Evolutionary conservation across 805 yeast species (phyloP), one percentile per base, ranked within the genome.

Genomic region (Crinitomyces ghanaensis): DNA sequence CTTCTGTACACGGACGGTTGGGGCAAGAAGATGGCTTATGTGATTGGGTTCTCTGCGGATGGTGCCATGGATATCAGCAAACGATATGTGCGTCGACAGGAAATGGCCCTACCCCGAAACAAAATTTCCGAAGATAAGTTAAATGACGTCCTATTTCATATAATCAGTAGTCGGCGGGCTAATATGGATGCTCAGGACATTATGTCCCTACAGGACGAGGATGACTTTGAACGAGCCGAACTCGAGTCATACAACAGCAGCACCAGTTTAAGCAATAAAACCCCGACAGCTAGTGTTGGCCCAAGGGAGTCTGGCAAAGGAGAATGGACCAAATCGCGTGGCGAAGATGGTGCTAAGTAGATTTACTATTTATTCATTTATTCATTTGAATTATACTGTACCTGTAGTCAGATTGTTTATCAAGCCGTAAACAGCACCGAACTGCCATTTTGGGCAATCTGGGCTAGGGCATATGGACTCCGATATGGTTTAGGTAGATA

Each of bases 21-120:
- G 96, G 93, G 88, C 20, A 88, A 88, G 57, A 72, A 72, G 39
- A 88, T 88, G 96, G 79, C 94, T 33, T 84, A 82, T 56, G 79
- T 75, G 2, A 59, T 88, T 36, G 95, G 83, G 0, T 66, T 78
- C 34, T 67, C 75, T 30, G 45, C 31, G 8, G 62, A 63, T 26
- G 84, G 84, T 22, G 62, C 76, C 2, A 53, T 61, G 1, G 96
- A 88, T 52, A 76, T 88, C 19, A 70, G 85, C 16, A 52, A 54
- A 7, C 70, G 83, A 40, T 86, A 88, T 45, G 69, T 84, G 19
- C 44, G 60, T 5, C 59, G 60, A 6, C 34, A 52, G 1, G 58
- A 59, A 9, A 62, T 64, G 35, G 54, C 55, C 18, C 48, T 74
- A 7, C 71, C 75, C 0, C 56, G 84, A 36, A 54, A 59, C 26